Percentiles rank a stretch among this genome's conserved stretches.
These are phyloP conservation scores for Lichina pygmaea DNA, from an alignment of 495 filamentous ascomycete genomes.

Conservation along the genomic window DNA sequence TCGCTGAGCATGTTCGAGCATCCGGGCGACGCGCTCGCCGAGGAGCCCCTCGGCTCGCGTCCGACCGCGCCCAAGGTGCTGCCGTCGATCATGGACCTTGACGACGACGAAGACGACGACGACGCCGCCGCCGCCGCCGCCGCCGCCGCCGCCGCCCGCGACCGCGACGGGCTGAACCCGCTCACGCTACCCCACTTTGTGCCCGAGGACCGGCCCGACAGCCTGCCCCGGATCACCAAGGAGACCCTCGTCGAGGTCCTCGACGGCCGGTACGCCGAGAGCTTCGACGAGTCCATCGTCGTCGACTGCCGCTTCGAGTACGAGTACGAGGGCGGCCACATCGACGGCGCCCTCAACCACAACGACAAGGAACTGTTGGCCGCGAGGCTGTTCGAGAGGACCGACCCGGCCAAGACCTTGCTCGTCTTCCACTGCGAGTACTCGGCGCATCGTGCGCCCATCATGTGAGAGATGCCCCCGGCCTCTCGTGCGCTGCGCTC, in stretches of 20 bases:
- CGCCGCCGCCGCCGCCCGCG: not conserved
- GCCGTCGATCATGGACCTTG: constrained; percentile 51
- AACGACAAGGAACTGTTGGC: constrained; percentile 82
- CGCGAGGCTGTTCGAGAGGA: constrained; percentile 38
- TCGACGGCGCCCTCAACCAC: constrained; percentile 74
- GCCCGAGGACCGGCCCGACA: constrained; percentile 53
- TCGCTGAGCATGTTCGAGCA: constrained; percentile 95
- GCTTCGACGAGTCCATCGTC: constrained; percentile 53
- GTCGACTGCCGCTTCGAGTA: constrained; percentile 98
- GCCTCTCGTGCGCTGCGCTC: constrained; percentile 1
- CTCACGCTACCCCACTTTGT: constrained; percentile 64
- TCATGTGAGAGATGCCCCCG: constrained; percentile 30
- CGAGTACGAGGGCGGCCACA: constrained; percentile 92
- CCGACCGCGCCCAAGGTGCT: constrained; percentile 22
- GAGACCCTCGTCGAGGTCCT: constrained; percentile 60
- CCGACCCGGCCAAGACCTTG: constrained; percentile 37
- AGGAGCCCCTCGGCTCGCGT: constrained; percentile 10
- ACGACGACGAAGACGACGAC: constrained; percentile 17
- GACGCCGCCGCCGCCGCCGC: constrained; percentile 16
- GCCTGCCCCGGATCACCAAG: constrained; percentile 63
- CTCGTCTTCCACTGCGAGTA: constrained; percentile 96
- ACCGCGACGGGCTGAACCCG: constrained; percentile 12
- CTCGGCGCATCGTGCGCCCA: constrained; percentile 85
- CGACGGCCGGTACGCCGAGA: constrained; percentile 50
- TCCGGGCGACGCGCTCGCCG: constrained; percentile 57